Conservation (phyloP, 2,329 filamentous ascomycete species). For the Pseudofabraea citricarpa region DNA sequence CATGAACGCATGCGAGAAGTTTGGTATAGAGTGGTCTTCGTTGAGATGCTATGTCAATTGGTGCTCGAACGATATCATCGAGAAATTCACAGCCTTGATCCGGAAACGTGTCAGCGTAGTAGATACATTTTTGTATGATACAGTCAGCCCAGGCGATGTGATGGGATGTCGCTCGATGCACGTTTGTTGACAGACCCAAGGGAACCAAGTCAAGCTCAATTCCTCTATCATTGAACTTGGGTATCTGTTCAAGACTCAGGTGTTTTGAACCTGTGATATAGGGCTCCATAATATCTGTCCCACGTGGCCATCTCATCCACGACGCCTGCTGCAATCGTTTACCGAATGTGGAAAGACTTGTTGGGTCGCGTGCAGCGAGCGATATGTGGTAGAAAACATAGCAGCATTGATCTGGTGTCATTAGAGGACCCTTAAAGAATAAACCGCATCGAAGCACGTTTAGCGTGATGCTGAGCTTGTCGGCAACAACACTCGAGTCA, state of each 20-base stretch:
- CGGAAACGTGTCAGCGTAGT: not conserved
- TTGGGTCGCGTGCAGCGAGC: not conserved
- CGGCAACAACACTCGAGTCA: not conserved
- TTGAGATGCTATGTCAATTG: not conserved
- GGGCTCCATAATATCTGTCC: not conserved
- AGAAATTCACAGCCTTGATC: not conserved
- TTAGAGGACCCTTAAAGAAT: not conserved
- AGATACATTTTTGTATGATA: not conserved
- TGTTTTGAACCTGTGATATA: not conserved
- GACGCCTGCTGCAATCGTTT: not conserved
- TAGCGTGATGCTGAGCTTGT: not conserved
- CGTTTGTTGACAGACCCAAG: not conserved
- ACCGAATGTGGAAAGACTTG: not conserved
- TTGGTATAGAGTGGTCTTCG: not conserved
- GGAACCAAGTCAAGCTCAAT: not conserved
- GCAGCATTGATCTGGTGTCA: not conserved
- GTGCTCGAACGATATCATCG: not conserved
- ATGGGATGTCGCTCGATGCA: not conserved
- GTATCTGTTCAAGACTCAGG: not conserved
- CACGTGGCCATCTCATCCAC: slow-evolving; percentile 1
- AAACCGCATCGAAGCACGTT: not conserved
- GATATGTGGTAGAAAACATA: not conserved
- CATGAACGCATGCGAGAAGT: not conserved
- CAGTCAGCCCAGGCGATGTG: not conserved
- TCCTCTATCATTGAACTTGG: not conserved